Evolutionary conservation across 129 eudicot genomes (phyloP), one percentile per base, ranked within the genome.

Genomic region (Ambrosia trifida): DNA sequence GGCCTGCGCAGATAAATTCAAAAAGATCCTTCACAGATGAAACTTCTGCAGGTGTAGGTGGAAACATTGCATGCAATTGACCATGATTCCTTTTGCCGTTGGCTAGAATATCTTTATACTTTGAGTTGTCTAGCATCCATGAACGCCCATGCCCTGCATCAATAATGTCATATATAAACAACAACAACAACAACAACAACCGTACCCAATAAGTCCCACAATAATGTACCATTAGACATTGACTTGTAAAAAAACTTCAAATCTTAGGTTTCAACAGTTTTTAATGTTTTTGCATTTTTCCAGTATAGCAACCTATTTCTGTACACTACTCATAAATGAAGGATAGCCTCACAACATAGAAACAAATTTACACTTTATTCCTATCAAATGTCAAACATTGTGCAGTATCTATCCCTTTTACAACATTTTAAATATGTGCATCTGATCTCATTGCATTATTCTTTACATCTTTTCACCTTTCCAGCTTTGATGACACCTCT

Each of bases 1-100:
- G 98, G 30, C 97, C 98, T 47, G 81, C 66, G 72, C 96, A 89
- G 64, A 94, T 94, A 78, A 94, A 94, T 7, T 85, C 93, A 68
- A 63, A 94, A 18, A 94, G 98, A 71, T 89, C 96, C 73, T 87
- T 36, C 78, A 94, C 98, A 24, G 96, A 82, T 40, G 96, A 78
- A 82, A 89, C 88, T 68, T 74, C 19, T 3, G 95, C 98, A 64
- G 93, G 47, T 62, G 67, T 52, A 20, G 82, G 17, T 28, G 95
- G 87, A 49, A 77, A 54, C 35, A 32, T 67, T 0, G 96, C 79
- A 57, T 70, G 78, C 60, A 85, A 24, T 24, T 81, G 83, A 33
- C 84, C 86, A 64, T 69, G 80, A 44, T 81, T 85, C 50, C 82
- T 83, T 73, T 77, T 85, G 19, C 66, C 73, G 72, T 61, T 76